phyloP scores from a whole-genome alignment of 108 stramenopile genomes.

The Pseudonitzschia multistriata region DNA sequence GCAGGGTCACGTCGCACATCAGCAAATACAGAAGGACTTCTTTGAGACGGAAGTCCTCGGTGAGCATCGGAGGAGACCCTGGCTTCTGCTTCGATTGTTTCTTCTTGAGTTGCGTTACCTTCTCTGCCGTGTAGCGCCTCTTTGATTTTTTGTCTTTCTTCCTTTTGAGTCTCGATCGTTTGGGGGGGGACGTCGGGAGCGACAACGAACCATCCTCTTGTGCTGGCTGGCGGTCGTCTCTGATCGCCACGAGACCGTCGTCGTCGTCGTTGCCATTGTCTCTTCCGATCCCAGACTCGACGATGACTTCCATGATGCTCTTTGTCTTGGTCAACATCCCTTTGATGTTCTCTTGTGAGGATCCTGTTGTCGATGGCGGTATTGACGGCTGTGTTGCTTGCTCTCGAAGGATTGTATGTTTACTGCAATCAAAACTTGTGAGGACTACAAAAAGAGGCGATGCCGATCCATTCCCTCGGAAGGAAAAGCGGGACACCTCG shows the following conservation, averaged over 20 bases:
- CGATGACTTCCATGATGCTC: not conserved
- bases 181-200: too few species aligned
- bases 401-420: too few species aligned
- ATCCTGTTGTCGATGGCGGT: not conserved
- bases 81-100: not conserved
- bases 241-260: not conserved
- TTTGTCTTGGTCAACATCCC: not conserved
- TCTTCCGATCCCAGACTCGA: not conserved
- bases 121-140: not conserved
- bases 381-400: too few species aligned
- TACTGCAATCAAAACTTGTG: too few species aligned
- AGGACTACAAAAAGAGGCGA: too few species aligned
- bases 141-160: not conserved
- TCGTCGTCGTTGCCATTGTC: not conserved
- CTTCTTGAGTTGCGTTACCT: not conserved
- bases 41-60: not conserved
- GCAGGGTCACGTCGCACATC: not conserved
- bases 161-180: not conserved
- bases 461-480: too few species aligned
- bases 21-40: slow-evolving; percentile 2
- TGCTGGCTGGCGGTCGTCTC: too few species aligned
- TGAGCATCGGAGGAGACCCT: not conserved
- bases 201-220: too few species aligned
- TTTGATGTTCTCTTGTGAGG: not conserved
- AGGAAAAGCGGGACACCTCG: too few species aligned